These are phyloP conservation scores for Russula vinacea DNA, from an alignment of 768 basidiomycete species.

Conservation along the genomic window DNA sequence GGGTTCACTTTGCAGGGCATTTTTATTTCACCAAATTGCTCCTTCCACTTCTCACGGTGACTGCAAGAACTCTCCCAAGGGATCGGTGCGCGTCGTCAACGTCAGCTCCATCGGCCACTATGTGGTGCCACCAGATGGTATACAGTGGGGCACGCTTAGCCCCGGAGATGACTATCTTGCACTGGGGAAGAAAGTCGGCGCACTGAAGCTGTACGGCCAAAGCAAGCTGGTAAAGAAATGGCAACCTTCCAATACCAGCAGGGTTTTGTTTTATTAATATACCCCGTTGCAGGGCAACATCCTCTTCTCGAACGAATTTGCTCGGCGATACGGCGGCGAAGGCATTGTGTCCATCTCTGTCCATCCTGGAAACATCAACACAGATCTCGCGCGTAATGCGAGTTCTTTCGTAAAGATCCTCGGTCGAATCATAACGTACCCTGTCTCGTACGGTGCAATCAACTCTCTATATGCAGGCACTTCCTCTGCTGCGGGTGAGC, in stretches of 20 bases:
- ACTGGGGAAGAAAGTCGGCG: conserved; percentile 1
- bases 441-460: background rate
- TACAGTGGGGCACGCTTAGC: background rate
- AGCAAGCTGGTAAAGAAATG: conserved; percentile 9
- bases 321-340: conserved; percentile 4
- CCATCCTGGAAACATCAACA: background rate
- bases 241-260: background rate
- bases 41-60: conserved; percentile 6
- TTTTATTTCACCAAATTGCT: conserved; percentile 7
- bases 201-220: background rate
- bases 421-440: background rate
- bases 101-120: conserved; percentile 3
- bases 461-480: conserved; percentile 3
- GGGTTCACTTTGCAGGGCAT: background rate
- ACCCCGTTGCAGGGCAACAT: background rate
- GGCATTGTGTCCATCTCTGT: conserved; percentile 8
- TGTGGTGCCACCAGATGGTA: background rate
- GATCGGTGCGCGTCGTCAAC: conserved; percentile 9
- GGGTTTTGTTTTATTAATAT: background rate
- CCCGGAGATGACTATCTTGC: conserved; percentile 8
- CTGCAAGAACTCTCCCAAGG: background rate
- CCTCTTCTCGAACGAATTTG: conserved; percentile 1
- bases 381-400: background rate
- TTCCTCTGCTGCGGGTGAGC: conserved; percentile 1
- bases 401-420: background rate